Evolutionary conservation across 192 early-diverging fungal species (phyloP), one percentile per base, ranked within the genome.

Genomic region (Rhizoclosmatium sp.): DNA sequence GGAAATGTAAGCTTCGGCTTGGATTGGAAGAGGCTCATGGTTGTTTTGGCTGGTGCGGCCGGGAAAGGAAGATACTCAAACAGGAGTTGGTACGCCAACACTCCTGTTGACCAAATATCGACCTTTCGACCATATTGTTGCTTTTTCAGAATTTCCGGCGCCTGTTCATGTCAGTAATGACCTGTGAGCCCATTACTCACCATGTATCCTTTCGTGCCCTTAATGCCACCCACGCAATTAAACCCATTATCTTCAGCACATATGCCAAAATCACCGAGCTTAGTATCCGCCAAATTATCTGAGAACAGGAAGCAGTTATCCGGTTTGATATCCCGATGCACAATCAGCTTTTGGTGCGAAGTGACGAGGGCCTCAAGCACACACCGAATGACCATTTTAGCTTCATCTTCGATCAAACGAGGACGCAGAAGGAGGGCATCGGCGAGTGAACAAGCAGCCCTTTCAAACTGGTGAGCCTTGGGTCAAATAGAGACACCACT

Each of bases 61-160:
- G 49, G 59, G 41, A 66, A 80, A 21, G 79, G 79, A 7, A 74
- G 62, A 3, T 16, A 21, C 5, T 72, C 72, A 66, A n/a, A 80
- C 58, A 82, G 45, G 19, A 77, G 58, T 46, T 71, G 61, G 54
- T 67, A 82, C 2, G 79, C 51, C 16, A 78, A 19, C 19, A 64
- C 69, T 31, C 82, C 82, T 23, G 74, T 62, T 7, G 60, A 19
- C 79, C 79, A 82, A 47, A 79, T 76, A 47, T 82, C 82, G 21
- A 81, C 82, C 31, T 69, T 16, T 16, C 78, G 54, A 14, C 78
- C 78, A 72, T 82, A 82, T 54, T 68, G 56, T 40, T 49, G 21
- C 41, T 80, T 71, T 39, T 67, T 74, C 4, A 83, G 75, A 19
- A 77, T 68, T 74, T 83, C 82, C 4, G 82, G 82, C 3, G 82